Evolutionary conservation across 1,284 basidiomycete genomes (phyloP), one percentile per base, ranked within the genome.

Genomic region (Heterobasidion irregulare): DNA sequence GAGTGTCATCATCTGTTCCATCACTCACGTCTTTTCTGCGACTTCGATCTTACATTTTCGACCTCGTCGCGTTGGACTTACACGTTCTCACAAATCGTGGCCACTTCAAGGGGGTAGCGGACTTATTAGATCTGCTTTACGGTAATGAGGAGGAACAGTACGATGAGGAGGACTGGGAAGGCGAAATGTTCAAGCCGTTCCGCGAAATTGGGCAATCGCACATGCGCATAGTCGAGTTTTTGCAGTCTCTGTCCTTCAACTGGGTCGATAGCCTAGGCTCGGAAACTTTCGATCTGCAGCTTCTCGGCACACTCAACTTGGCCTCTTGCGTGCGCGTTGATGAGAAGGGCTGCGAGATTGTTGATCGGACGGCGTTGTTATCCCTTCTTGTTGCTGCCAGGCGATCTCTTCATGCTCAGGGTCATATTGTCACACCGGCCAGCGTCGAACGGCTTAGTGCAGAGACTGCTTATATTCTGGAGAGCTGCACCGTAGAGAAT

Each of bases 41-140:
- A 43, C 76, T 92, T 52, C 86, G 92, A 47, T 89, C 92, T 1
- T 91, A 86, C 71, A 82, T 98, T 26, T 80, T 98, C 56, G 88
- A 96, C 58, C 80, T 92, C 26, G 85, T 88, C 7, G 92, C 95
- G 0, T 76, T 99, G 32, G 97, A 99, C 66, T 73, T 98, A 12
- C 95, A 96, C 61, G 81, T 92, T 15, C 78, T 96, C 54, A 89
- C 90, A 5, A 86, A 82, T 62, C 87, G 86, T 62, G 85, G 84
- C 0, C 87, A 89, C 54, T 72, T 78, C 62, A 87, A 86, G 61
- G 82, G 83, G 0, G 83, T 89, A 0, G 73, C 80, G 2, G 84
- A 86, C 53, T 75, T 95, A 10, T 70, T 94, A 6, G 79, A 85
- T 32, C 82, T 90, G 16, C 72, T 94, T 8, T 92, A 94, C 61